Percentiles rank a stretch among this genome's conserved stretches.
phyloP scores from a whole-genome alignment of 2,329 filamentous ascomycete species.

The Exophiala sp. region DNA sequence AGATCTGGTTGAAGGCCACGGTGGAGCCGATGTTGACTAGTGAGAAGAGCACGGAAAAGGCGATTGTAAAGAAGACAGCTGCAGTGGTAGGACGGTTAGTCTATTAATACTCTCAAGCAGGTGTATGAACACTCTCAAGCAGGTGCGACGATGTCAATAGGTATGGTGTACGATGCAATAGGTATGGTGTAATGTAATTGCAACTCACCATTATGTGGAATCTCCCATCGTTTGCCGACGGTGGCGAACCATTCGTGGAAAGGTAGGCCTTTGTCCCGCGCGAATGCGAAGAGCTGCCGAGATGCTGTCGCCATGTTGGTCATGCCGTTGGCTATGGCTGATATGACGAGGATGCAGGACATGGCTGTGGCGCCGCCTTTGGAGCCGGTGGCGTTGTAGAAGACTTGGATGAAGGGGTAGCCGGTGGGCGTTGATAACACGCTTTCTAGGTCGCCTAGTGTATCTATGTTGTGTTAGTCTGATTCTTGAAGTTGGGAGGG shows the following conservation, averaged over 20 bases:
- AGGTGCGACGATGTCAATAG: too few species aligned
- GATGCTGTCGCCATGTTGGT: conserved; percentile 33
- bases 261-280: conserved; percentile 36
- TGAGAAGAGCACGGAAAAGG: too few species aligned
- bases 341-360: conserved; percentile 33
- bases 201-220: conserved; percentile 6
- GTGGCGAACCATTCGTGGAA: conserved; percentile 25
- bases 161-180: too few species aligned
- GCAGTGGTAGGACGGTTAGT: too few species aligned
- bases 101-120: too few species aligned
- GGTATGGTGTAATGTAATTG: too few species aligned
- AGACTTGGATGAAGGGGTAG: conserved; percentile 34
- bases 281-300: conserved; percentile 36
- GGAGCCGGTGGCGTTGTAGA: conserved; percentile 29
- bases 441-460: conserved; percentile 33
- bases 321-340: conserved; percentile 32
- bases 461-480: conserved; percentile 32
- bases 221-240: conserved; percentile 10
- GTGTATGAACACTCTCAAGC: too few species aligned
- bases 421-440: conserved; percentile 31
- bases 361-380: conserved; percentile 39
- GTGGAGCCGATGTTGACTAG: conserved; percentile 29
- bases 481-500: too few species aligned
- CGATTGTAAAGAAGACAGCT: too few species aligned
- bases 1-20: conserved; percentile 39